Conservation (phyloP, 495 filamentous ascomycete species). For the Trichodelitschia bisporula region DNA sequence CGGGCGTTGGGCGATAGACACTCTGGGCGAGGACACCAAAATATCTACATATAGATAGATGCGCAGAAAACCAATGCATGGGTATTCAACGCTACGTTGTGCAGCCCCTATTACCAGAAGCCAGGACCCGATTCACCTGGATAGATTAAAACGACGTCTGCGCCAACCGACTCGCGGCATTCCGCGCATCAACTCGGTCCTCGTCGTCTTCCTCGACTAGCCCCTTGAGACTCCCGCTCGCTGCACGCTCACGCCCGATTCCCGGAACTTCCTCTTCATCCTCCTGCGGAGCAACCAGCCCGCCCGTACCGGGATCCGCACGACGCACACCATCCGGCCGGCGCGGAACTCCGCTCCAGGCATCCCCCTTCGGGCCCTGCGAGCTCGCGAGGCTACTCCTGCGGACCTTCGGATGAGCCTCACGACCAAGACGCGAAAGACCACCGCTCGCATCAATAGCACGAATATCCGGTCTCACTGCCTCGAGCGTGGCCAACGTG, state of each 20-base stretch:
- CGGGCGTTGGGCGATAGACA: too few relatives aligned
- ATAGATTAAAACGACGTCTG: conserved; percentile 87
- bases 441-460: conserved; percentile 79
- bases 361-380: conserved; percentile 87
- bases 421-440: conserved; percentile 66
- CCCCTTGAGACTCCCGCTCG: conserved; percentile 28
- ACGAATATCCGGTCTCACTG: conserved; percentile 74
- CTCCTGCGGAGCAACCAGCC: conserved; percentile 27
- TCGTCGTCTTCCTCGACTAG: conserved; percentile 74
- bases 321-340: too few relatives aligned
- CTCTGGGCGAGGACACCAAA: too few relatives aligned
- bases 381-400: conserved; percentile 56
- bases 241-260: conserved; percentile 32
- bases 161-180: conserved; percentile 81
- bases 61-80: too few relatives aligned
- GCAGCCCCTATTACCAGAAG: too few relatives aligned
- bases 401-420: conserved; percentile 53
- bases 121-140: too few relatives aligned
- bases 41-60: too few relatives aligned
- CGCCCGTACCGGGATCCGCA: too few relatives aligned
- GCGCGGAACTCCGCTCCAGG: conserved; percentile 86
- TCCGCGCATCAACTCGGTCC: conserved; percentile 80
- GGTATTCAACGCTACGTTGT: too few relatives aligned
- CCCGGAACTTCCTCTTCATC: conserved; percentile 22
- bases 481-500: conserved; percentile 76